Base-by-base conservation (phyloP, 106 monocot genomes). In the Allium fistulosum region DNA sequence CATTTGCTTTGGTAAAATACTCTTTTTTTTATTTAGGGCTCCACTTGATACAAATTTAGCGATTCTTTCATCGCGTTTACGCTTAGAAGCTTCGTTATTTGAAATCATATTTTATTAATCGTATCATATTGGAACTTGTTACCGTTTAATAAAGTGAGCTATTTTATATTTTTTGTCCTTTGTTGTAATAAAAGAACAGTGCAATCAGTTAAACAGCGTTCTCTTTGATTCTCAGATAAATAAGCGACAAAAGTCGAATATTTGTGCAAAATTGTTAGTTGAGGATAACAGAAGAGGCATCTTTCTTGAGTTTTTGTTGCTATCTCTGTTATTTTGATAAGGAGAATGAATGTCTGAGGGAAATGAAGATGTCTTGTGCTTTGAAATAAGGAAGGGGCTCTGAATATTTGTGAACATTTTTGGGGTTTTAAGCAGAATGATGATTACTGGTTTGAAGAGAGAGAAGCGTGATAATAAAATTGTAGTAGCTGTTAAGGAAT, bases 401-500 rank as follows among this genome's bases (percentile, higher is more conserved):
- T 60, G 60, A 27, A 14, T 60, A 26, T 18, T 60, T 60, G 17
- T 26, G 37, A 37, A 37, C 37, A 18, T 59, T 26, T 59, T n/a
- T 59, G 59, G 26, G 26, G 46, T 22, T 62, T n/a, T 11, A 63
- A 5, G 62, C 13, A 46, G 60, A n/a, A 49, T 7, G 18, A 27
- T 10, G 55, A 65, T 58, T 65, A 22, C 55, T 75, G 7, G 17
- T 18, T 65, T 61, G 84, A 70, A 68, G 71, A 58, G 50, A 58
- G 80, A 75, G 37, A 88, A 77, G 71, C 58, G 26, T 2, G 68
- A 69, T 4, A 85, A 78, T 64, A 75, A 69, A 11, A 81, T 87
- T 49, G 84, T 90, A 51, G 90, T 95, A 10, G 94, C 94, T 45
- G 88, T 95, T 2, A 91, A 83, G 69, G 94, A 87, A 37, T 83